Conservation (phyloP, 108 stramenopile species). For the Craspedostauros australis region DNA sequence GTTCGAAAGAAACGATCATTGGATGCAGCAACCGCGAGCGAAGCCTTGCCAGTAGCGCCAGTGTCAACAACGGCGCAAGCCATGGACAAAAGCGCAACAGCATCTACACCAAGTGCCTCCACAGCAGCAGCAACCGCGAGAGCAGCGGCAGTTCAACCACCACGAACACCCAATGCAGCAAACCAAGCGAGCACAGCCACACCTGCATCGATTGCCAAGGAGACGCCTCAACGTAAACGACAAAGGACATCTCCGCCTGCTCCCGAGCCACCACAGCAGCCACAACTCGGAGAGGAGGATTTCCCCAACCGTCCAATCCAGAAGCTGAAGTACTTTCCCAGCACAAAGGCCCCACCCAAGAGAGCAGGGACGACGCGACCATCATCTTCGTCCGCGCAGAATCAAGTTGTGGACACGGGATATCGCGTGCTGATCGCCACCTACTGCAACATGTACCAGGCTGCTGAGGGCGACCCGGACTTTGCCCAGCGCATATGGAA, state of each 20-base stretch:
- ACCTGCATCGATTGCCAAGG: neutral
- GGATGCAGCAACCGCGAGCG: neutral
- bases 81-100: neutral
- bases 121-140: neutral
- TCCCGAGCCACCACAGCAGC: neutral
- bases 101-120: neutral
- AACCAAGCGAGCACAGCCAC: neutral
- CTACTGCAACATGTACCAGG: slow-evolving; percentile 28
- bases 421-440: slow-evolving; percentile 52
- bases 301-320: slow-evolving; percentile 20
- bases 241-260: neutral
- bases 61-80: neutral
- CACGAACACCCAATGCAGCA: neutral
- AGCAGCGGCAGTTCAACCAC: neutral
- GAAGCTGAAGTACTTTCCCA: slow-evolving; percentile 34
- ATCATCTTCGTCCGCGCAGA: neutral
- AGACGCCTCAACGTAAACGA: neutral
- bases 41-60: neutral
- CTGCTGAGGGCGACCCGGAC: slow-evolving; percentile 21
- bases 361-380: neutral
- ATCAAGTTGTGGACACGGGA: slow-evolving; percentile 4
- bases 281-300: neutral
- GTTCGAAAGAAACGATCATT: neutral
- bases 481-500: slow-evolving; percentile 14
- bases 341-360: neutral